These are phyloP conservation scores for Lactifluus pinguis DNA, from an alignment of 768 basidiomycete genomes.

Conservation along the genomic window DNA sequence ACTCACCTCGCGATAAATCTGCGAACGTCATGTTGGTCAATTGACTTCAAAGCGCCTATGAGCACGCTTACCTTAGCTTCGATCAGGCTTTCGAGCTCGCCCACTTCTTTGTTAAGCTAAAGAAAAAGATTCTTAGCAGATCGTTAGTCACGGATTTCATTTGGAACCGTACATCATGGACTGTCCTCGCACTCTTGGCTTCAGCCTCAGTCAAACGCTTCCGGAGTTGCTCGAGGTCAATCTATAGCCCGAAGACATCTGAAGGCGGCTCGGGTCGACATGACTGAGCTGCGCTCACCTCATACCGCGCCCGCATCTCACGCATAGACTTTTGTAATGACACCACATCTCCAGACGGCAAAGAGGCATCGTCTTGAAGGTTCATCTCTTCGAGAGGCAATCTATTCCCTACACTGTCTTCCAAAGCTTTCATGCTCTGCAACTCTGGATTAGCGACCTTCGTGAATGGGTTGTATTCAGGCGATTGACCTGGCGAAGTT, in stretches of 20 bases:
- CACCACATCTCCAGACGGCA: constrained; percentile 28
- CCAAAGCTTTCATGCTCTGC: constrained; percentile 69
- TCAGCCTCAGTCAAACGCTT: constrained; percentile 63
- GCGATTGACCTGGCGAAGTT: constrained; percentile 56
- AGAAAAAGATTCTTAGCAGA: constrained; percentile 3
- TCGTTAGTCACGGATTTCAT: background rate
- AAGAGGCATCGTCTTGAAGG: constrained; percentile 21
- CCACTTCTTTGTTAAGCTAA: constrained; percentile 85
- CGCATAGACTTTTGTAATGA: constrained; percentile 35
- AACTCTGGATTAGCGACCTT: background rate
- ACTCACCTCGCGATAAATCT: constrained; percentile 80
- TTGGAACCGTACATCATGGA: constrained; percentile 52
- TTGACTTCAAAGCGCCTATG: background rate
- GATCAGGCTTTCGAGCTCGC: constrained; percentile 86
- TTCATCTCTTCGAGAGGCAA: constrained; percentile 43
- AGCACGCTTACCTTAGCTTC: constrained; percentile 70
- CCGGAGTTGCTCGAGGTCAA: constrained; percentile 59
- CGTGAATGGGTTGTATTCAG: background rate
- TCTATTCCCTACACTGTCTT: constrained; percentile 62
- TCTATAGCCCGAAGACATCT: constrained; percentile 27
- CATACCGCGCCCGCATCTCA: constrained; percentile 44
- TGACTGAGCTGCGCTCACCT: constrained; percentile 30
- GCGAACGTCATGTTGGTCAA: background rate
- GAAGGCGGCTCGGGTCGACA: background rate
- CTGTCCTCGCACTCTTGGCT: constrained; percentile 61